Conservation (phyloP, 805 yeast species). For the Brettanomyces nanus region DNA sequence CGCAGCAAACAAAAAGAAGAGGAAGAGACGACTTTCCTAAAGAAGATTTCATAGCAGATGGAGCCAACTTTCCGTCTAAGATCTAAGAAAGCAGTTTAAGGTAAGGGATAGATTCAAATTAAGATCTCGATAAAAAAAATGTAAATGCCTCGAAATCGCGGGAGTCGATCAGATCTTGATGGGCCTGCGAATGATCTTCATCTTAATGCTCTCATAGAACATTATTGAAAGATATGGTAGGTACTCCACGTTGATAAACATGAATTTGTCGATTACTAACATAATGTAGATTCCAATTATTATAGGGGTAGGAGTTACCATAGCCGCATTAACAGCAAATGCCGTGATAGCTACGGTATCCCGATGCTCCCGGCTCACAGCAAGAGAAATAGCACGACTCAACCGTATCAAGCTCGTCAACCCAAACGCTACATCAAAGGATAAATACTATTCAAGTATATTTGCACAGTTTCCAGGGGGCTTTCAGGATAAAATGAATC, state of each 20-base stretch:
- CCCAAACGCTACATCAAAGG: conserved; percentile 9
- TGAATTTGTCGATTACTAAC: neutral
- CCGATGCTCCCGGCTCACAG: conserved; percentile 25
- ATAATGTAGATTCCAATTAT: conserved; percentile 37
- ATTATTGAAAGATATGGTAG: too few relatives aligned
- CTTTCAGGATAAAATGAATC: conserved; percentile 56
- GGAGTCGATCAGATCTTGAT: too few relatives aligned
- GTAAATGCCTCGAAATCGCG: neutral
- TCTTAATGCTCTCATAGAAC: too few relatives aligned
- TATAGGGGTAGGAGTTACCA: conserved; percentile 46
- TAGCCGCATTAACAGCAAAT: conserved; percentile 39
- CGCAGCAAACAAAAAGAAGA: conserved; percentile 26
- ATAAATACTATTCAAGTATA: conserved; percentile 7
- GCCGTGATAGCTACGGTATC: conserved; percentile 28
- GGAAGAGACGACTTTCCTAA: too few relatives aligned
- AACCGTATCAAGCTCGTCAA: conserved; percentile 26
- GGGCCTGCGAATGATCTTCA: too few relatives aligned
- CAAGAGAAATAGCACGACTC: conserved; percentile 31
- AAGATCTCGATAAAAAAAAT: too few relatives aligned
- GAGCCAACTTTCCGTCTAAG: too few relatives aligned
- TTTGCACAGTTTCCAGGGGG: conserved; percentile 36
- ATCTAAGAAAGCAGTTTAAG: too few relatives aligned
- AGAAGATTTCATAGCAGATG: too few relatives aligned
- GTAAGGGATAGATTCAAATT: too few relatives aligned
- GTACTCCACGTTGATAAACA: too few relatives aligned